Conservation (phyloP, 2,329 filamentous ascomycete genomes). For the Kalmusia sp. region DNA sequence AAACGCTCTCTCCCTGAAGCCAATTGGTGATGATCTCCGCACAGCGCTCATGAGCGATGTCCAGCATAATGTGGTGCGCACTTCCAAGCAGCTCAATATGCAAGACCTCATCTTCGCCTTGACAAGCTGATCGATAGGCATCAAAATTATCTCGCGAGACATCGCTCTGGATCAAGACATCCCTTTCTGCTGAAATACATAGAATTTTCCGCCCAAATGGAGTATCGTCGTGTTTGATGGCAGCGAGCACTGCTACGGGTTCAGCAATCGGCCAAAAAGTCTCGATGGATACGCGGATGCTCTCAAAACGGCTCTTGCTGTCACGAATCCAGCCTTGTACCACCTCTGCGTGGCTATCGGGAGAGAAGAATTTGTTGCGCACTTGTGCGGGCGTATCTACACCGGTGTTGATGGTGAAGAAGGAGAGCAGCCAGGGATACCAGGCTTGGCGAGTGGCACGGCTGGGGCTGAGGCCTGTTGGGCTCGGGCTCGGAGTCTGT, state of each 20-base stretch:
- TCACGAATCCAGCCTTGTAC: conserved; percentile 12
- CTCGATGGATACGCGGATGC: conserved; percentile 5
- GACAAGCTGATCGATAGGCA: background rate
- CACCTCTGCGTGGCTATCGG: conserved; percentile 4
- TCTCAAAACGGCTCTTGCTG: conserved; percentile 13
- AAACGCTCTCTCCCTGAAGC: background rate
- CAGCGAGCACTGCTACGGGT: background rate
- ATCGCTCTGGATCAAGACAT: conserved; percentile 6
- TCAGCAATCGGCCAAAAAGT: conserved; percentile 4
- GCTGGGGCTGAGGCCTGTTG: too few species aligned
- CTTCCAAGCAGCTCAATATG: background rate
- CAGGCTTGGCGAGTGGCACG: conserved; percentile 2
- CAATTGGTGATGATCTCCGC: conserved; percentile 2
- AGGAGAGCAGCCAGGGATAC: conserved; percentile 4
- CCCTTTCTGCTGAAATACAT: background rate
- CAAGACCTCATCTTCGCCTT: conserved; percentile 10
- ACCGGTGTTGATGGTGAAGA: conserved; percentile 6
- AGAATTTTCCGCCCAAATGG: conserved; percentile 7
- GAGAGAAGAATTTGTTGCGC: conserved; percentile 14
- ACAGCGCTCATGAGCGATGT: conserved; percentile 8
- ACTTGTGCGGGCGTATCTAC: conserved; percentile 12
- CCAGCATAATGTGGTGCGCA: conserved; percentile 11
- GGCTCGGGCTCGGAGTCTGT: too few species aligned
- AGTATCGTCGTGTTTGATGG: background rate
- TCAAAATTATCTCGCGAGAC: background rate